Conservation (phyloP, 768 basidiomycete species). For the Rhizopogon roseolus region DNA sequence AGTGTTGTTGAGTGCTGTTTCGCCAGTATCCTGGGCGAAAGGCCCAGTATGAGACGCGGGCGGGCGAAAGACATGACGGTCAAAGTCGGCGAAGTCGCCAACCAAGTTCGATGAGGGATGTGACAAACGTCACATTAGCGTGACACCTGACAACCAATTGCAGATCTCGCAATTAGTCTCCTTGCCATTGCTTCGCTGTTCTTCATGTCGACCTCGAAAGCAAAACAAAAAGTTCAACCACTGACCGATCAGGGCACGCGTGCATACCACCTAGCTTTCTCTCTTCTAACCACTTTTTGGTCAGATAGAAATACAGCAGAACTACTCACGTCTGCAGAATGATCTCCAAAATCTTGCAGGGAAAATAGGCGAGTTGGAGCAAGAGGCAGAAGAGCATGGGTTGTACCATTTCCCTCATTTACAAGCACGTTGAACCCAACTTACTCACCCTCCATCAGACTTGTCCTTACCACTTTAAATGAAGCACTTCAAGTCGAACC, state of each 20-base stretch:
- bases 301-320: conserved; percentile 80
- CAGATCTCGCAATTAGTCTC: conserved; percentile 10
- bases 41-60: conserved; percentile 44
- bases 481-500: conserved; percentile 83
- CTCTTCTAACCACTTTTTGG: conserved; percentile 32
- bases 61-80: conserved; percentile 55
- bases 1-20: conserved; percentile 21
- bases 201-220: conserved; percentile 48
- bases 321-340: conserved; percentile 75
- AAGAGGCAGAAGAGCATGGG: conserved; percentile 95
- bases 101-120: conserved; percentile 9
- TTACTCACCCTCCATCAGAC: conserved; percentile 38
- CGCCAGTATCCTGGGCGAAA: conserved; percentile 41
- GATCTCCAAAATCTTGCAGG: conserved; percentile 88
- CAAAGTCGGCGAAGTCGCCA: conserved; percentile 34
- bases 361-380: conserved; percentile 95
- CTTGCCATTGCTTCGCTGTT: not conserved
- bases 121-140: conserved; percentile 23
- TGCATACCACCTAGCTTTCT: not conserved
- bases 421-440: not conserved
- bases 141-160: conserved; percentile 25
- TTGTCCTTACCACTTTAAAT: conserved; percentile 84
- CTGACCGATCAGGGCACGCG: conserved; percentile 72
- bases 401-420: conserved; percentile 33
- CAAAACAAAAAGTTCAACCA: conserved; percentile 52